phyloP scores from a whole-genome alignment of 1,139 yeast species.

The Geotrichum reessii region DNA sequence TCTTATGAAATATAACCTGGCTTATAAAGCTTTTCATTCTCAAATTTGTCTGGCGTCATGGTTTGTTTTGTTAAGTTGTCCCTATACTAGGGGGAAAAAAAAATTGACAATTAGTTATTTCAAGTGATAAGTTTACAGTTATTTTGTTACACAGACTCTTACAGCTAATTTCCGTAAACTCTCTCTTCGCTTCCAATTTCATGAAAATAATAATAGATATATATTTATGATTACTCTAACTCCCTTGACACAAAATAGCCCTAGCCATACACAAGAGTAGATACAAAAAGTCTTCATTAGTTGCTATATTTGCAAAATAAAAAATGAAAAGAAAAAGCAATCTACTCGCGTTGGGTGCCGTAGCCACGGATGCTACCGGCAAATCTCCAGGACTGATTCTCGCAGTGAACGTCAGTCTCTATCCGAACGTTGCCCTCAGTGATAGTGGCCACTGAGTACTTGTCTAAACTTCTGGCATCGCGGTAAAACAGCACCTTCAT shows the following conservation, averaged over 20 bases:
- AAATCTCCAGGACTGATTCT: slow-evolving; percentile 85
- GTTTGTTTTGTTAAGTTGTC: too few relatives aligned
- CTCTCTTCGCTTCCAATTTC: too few relatives aligned
- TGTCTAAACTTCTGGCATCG: slow-evolving; percentile 90
- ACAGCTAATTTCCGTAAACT: too few relatives aligned
- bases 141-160: too few relatives aligned
- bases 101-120: too few relatives aligned
- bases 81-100: too few relatives aligned
- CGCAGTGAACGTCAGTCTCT: slow-evolving; percentile 60
- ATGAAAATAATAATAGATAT: neutral
- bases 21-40: too few relatives aligned
- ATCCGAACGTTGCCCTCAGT: slow-evolving; percentile 54
- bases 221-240: neutral
- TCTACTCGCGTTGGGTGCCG: slow-evolving; percentile 53
- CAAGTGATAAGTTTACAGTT: too few relatives aligned
- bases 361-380: slow-evolving; percentile 86
- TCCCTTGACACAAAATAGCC: neutral
- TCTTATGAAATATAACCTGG: too few relatives aligned
- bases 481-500: slow-evolving; percentile 95
- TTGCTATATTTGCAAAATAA: neutral
- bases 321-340: too few relatives aligned
- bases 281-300: neutral
- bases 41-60: too few relatives aligned
- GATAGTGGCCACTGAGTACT: slow-evolving; percentile 76
- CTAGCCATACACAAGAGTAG: neutral